phyloP scores from a whole-genome alignment of 2,329 filamentous ascomycete genomes.

The Sclerotinia nivalis region DNA sequence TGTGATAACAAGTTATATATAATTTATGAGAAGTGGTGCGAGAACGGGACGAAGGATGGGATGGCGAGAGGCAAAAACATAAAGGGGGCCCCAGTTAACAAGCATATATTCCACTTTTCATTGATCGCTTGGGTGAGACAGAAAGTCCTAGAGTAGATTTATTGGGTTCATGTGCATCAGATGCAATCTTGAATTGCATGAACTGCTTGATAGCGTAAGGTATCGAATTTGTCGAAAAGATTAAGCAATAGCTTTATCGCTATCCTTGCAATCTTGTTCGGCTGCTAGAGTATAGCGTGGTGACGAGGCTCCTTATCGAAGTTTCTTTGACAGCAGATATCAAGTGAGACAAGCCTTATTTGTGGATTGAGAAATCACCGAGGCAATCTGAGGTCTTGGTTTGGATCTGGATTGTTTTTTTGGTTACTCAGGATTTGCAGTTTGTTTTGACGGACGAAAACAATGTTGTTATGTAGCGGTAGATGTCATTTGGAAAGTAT shows the following conservation, averaged over 20 bases:
- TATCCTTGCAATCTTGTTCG: constrained; percentile 34
- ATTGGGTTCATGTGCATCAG: constrained; percentile 5
- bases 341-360: constrained; percentile 21
- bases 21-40: constrained; percentile 1
- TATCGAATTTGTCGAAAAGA: constrained; percentile 25
- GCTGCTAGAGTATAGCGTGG: constrained; percentile 10
- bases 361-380: constrained; percentile 9
- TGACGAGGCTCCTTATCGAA: constrained; percentile 30
- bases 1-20: constrained; percentile 4
- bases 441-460: constrained; percentile 12
- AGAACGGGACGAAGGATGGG: constrained; percentile 3
- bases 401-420: constrained; percentile 3
- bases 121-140: constrained; percentile 8
- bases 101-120: constrained; percentile 15
- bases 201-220: constrained; percentile 19
- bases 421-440: constrained; percentile 10
- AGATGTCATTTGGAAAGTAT: constrained; percentile 20
- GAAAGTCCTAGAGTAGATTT: constrained; percentile 6
- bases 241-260: constrained; percentile 32
- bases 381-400: constrained; percentile 5
- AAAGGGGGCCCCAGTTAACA: constrained; percentile 19
- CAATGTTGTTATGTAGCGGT: not conserved
- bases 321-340: constrained; percentile 14
- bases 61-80: constrained; percentile 19
- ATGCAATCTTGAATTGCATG: constrained; percentile 14